phyloP scores from a whole-genome alignment of 1,284 basidiomycete genomes.

The Cutaneotrichosporon spelunceum region DNA sequence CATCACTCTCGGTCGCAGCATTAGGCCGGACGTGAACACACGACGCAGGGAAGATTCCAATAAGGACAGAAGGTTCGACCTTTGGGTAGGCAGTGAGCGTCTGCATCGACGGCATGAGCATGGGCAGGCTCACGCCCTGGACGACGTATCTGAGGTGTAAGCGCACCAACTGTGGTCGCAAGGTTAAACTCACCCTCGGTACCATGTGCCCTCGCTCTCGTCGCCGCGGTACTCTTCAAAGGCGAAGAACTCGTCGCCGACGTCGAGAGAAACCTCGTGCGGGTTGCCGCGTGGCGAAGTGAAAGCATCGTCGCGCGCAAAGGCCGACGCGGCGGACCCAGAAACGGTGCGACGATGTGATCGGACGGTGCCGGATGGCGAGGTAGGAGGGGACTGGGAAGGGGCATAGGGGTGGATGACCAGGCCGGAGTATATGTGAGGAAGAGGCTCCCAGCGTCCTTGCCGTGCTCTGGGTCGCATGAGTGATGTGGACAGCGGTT shows the following conservation, averaged over 20 bases:
- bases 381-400: slow-evolving; percentile 26
- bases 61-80: slow-evolving; percentile 72
- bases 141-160: slow-evolving; percentile 72
- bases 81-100: slow-evolving; percentile 25
- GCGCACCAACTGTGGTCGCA: background rate
- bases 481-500: slow-evolving; percentile 2
- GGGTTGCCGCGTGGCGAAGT: slow-evolving; percentile 31
- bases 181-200: slow-evolving; percentile 14
- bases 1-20: slow-evolving; percentile 81
- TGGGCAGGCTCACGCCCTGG: slow-evolving; percentile 69
- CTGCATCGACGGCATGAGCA: slow-evolving; percentile 43
- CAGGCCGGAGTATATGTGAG: slow-evolving; percentile 46
- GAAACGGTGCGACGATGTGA: slow-evolving; percentile 29
- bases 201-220: slow-evolving; percentile 67
- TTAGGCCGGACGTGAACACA: slow-evolving; percentile 87
- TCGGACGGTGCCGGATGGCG: slow-evolving; percentile 19
- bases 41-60: slow-evolving; percentile 91
- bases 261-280: slow-evolving; percentile 52
- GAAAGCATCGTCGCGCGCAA: slow-evolving; percentile 16
- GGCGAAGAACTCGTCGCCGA: slow-evolving; percentile 95
- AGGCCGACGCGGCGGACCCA: slow-evolving; percentile 28
- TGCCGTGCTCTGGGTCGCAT: slow-evolving; percentile 15
- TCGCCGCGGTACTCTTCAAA: slow-evolving; percentile 72
- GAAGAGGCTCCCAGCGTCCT: slow-evolving; percentile 45
- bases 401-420: slow-evolving; percentile 44